Base-by-base conservation (phyloP, 2,329 filamentous ascomycete genomes). In the Talaromyces albobiverticillius region DNA sequence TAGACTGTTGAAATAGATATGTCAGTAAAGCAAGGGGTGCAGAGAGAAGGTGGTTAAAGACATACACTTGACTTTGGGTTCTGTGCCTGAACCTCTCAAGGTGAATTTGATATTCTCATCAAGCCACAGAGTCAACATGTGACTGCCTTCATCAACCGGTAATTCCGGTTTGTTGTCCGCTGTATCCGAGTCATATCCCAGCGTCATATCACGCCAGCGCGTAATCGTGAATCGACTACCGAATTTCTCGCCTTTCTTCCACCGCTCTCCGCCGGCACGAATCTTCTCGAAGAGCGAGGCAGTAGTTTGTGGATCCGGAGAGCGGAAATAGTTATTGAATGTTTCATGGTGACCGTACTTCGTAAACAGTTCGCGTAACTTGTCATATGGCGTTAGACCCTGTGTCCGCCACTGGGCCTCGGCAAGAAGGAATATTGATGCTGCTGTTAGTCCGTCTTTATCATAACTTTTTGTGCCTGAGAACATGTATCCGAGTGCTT, bases 401-500 rank as follows among this genome's bases (percentile, higher is more conserved):
- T 82, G 71, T 2, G 66, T 64, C 18, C 66, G 70, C 64, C 82
- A 85, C 53, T 75, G 68, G 16, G 76, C 74, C 54, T 77, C 74
- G 1, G 81, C 82, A 11, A 76, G 76, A 4, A 86, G 68, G 64
- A 86, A 86, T 14, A 84, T 73, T 10, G 79, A 76, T 3, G 83
- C 81, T 2, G 83, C 82, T 5, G 81, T 77, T 53, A 87, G 79
- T 3, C 82, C 83, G 64, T 87, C 84, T 62, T 87, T 87, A 67
- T 87, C 84, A 60, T 82, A 79, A 36, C 82, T 82, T 52, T 45
- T 52, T 1, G 85, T 79, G 7, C 76, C 69, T 0, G 83, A 76
- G 52, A 86, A 83, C 84, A 86, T 86, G 66, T 85, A 87, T 1
- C 84, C 84, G 20, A 87, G 77, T 7, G 84, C 84, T 68, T 87